Base-by-base conservation (phyloP, 495 filamentous ascomycete species). In the Podospora appendiculata region DNA sequence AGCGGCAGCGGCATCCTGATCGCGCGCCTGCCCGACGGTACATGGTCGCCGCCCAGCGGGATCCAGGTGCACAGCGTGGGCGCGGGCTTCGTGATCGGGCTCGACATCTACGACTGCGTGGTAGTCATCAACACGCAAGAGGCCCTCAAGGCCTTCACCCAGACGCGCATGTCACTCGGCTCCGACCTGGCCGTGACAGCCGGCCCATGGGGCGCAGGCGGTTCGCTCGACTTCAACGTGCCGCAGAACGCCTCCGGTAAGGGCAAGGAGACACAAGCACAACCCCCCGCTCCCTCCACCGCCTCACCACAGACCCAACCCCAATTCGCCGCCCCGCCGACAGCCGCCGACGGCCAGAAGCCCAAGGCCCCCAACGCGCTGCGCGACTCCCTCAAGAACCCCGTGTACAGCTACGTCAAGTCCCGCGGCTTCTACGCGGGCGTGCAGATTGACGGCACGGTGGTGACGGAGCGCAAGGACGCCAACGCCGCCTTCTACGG, bases 31-130 rank as follows among this genome's bases (percentile, higher is more conserved):
- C 78, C 81, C 50, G 86, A 87, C 42, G 86, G 88, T 1, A 75
- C 73, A 59, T 92, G 88, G 88, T 87, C 83, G 19, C 83, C 86
- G 0, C 88, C 88, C 0, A 84, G 79, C 1, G 88, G 84, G 25
- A 87, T 92, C 57, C 69, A 89, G 58, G 70, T 91, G 17, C 85
- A 90, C 59, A 88, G 86, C 5, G 79, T 86, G 0, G 88, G 84
- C 4, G 74, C 88, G 5, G 88, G 87, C 0, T 90, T 91, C 61
- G 75, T 90, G 35, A 81, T 87, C 4, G 88, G 88, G 8, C 80
- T 90, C 9, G 88, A 91, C 58, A 88, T 90, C 54, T 91, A 90
- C 69, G 88, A 92, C 62, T 89, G 86, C 53, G 87, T 92, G 6
- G 75, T 91, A 0, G 84, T 92, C 12, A 88, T 91, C 65, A 92